A percentile compares a stretch with the other conserved stretches of the same genome.
Conservation (phyloP, 1,139 yeast species). For the Saccharomyces hybrid region DNA sequence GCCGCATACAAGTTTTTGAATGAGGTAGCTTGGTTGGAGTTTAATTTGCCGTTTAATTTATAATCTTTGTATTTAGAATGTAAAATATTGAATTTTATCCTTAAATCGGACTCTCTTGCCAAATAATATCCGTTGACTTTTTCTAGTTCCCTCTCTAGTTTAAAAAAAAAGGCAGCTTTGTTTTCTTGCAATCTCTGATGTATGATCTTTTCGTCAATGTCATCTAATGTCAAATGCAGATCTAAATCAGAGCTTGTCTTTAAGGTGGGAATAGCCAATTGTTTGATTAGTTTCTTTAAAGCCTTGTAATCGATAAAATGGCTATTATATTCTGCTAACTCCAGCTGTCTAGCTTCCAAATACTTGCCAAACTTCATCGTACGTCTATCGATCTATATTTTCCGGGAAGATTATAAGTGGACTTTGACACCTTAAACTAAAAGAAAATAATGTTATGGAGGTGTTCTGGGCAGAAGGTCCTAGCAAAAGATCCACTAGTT, state of each 20-base stretch:
- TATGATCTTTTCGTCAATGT: constrained; percentile 25
- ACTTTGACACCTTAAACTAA: background rate
- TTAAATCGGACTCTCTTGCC: constrained; percentile 82
- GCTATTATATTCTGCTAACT: constrained; percentile 89
- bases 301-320: constrained; percentile 93
- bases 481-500: background rate
- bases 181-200: constrained; percentile 74
- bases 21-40: constrained; percentile 47
- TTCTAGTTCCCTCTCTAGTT: constrained; percentile 87
- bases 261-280: constrained; percentile 30
- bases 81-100: constrained; percentile 68
- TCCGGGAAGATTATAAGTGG: background rate
- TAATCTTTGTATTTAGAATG: constrained; percentile 64
- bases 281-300: constrained; percentile 64
- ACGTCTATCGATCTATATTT: background rate
- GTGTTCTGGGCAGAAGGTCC: background rate
- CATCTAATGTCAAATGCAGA: constrained; percentile 12
- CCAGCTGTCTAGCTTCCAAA: constrained; percentile 87
- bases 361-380: constrained; percentile 85
- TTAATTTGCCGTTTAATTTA: constrained; percentile 39
- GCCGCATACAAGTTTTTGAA: constrained; percentile 73
- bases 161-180: constrained; percentile 88
- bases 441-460: background rate
- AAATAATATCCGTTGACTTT: constrained; percentile 85
- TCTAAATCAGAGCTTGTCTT: constrained; percentile 1